Conservation (phyloP, 2,329 filamentous ascomycete species). For the Ampelomyces quisqualis region DNA sequence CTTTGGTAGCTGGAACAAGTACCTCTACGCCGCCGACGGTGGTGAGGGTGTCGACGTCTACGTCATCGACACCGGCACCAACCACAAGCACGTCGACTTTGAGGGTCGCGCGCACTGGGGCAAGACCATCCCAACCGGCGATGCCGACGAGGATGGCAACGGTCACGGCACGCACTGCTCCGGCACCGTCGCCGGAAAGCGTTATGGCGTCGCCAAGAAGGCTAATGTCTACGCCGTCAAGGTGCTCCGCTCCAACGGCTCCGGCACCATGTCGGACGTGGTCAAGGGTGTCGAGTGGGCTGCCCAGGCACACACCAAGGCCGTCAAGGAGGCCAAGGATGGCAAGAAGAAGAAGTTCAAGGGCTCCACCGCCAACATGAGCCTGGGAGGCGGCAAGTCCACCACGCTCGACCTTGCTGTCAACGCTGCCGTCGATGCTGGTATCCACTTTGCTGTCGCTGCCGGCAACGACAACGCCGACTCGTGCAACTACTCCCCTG, state of each 20-base stretch:
- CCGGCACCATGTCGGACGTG: slow-evolving; percentile 97
- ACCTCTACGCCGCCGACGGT: slow-evolving; percentile 84
- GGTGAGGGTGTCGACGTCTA: slow-evolving; percentile 99
- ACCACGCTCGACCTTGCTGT: slow-evolving; percentile 86
- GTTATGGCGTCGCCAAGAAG: slow-evolving; percentile 99
- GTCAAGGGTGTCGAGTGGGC: slow-evolving; percentile 98
- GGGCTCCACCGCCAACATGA: slow-evolving; percentile 99
- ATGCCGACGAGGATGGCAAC: slow-evolving; percentile 90
- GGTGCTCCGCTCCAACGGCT: slow-evolving; percentile 95
- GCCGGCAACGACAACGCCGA: slow-evolving; percentile 99
- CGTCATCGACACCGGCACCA: slow-evolving; percentile 97
- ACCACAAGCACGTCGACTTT: slow-evolving; percentile 91
- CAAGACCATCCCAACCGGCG: slow-evolving; percentile 85
- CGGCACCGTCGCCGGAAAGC: slow-evolving; percentile 94
- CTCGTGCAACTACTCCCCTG: slow-evolving; percentile 98
- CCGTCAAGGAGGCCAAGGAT: slow-evolving; percentile 75
- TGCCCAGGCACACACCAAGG: slow-evolving; percentile 73
- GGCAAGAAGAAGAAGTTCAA: slow-evolving; percentile 97
- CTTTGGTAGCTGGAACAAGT: slow-evolving; percentile 97
- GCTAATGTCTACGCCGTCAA: slow-evolving; percentile 96
- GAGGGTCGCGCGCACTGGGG: slow-evolving; percentile 95
- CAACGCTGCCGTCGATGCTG: slow-evolving; percentile 86
- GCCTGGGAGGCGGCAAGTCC: slow-evolving; percentile 96
- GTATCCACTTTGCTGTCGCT: slow-evolving; percentile 96
- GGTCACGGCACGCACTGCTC: slow-evolving; percentile 99